A percentile compares a stretch with the other conserved stretches of the same genome.
phyloP scores from a whole-genome alignment of 2,329 filamentous ascomycete species.

The Ascochyta pisi region DNA sequence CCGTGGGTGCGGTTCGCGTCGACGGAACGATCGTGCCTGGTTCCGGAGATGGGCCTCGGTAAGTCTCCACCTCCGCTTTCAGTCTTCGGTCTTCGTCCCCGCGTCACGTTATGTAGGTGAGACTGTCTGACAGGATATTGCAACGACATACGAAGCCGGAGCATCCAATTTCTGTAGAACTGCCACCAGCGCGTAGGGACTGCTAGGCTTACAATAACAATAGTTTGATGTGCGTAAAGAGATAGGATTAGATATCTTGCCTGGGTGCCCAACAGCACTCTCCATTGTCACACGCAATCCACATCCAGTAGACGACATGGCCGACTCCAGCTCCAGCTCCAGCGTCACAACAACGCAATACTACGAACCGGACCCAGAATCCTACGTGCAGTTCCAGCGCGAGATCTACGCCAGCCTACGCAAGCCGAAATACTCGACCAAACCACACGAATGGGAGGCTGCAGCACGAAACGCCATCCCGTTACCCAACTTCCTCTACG shows the following conservation, averaged over 20 bases:
- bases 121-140: too few relatives aligned
- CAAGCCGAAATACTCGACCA: slow-evolving; percentile 51
- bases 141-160: too few relatives aligned
- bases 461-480: slow-evolving; percentile 45
- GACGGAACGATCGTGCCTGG: slow-evolving; percentile 1
- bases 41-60: slow-evolving; percentile 1
- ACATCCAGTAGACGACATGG: not conserved
- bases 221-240: not conserved
- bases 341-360: slow-evolving; percentile 16
- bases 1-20: not conserved
- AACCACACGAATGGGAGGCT: slow-evolving; percentile 50
- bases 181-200: too few relatives aligned
- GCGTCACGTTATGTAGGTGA: too few relatives aligned
- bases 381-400: slow-evolving; percentile 42
- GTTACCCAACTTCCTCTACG: slow-evolving; percentile 50
- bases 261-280: not conserved
- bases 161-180: too few relatives aligned
- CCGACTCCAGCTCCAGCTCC: not conserved
- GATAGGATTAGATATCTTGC: not conserved
- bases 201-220: too few relatives aligned
- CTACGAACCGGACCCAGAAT: slow-evolving; percentile 47
- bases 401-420: slow-evolving; percentile 49
- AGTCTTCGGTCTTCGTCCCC: too few relatives aligned
- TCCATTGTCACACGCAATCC: not conserved
- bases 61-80: slow-evolving; percentile 5